These are phyloP conservation scores for Tolypocladium cylindrosporum DNA, from an alignment of 2,329 filamentous ascomycete genomes.

Conservation along the genomic window DNA sequence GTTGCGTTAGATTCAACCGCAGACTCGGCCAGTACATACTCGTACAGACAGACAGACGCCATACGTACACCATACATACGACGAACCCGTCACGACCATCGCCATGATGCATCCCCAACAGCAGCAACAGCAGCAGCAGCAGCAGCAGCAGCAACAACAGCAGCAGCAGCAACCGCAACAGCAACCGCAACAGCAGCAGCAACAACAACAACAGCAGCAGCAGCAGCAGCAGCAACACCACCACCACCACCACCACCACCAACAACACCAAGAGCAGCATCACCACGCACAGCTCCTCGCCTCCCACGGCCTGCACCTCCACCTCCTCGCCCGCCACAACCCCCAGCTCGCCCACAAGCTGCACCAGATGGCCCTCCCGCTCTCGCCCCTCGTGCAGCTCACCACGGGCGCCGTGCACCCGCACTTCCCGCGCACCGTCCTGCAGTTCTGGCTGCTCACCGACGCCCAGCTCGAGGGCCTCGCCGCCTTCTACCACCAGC, in stretches of 20 bases:
- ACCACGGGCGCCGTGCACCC: constrained; percentile 53
- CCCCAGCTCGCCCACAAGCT: constrained; percentile 52
- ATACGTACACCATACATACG: no score
- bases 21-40: not conserved
- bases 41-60: not conserved
- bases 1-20: not conserved
- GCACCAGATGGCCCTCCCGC: constrained; percentile 51
- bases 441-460: constrained; percentile 66
- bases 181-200: not conserved
- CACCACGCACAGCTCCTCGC: constrained; percentile 22
- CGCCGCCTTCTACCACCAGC: constrained; percentile 65
- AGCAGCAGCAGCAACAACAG: constrained; percentile 1
- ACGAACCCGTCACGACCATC: not conserved
- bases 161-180: not conserved
- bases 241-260: not conserved
- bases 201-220: not conserved
- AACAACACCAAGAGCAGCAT: constrained; percentile 1
- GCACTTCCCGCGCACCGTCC: constrained; percentile 53
- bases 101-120: constrained; percentile 2
- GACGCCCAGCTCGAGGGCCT: constrained; percentile 60
- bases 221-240: constrained; percentile 1
- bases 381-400: constrained; percentile 58
- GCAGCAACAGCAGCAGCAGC: not conserved
- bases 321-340: constrained; percentile 19
- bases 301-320: constrained; percentile 15